Base-by-base conservation (phyloP, 163 green algal genomes). In the Scenedesmus sp. region DNA sequence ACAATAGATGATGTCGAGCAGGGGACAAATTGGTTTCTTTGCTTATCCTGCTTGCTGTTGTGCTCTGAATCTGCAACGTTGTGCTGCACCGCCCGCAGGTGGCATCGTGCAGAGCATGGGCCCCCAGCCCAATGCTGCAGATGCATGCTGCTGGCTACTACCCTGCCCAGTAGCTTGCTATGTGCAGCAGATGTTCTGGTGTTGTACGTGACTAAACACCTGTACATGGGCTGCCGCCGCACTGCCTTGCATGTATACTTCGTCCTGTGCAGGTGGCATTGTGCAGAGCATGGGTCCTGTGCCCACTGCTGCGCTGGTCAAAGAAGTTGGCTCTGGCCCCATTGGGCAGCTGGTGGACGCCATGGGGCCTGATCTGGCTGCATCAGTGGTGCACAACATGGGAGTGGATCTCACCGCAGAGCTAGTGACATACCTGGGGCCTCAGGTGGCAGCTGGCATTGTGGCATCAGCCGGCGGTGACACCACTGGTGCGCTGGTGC, bases 331-430 rank as follows among this genome's bases (percentile, higher is more conserved):
- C n/a, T 66, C 67, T 13, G 57, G 16, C 26, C 23, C 73, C 2
- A 89, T 89, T 12, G 86, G 85, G 9, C 20, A 84, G 8, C 88
- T 94, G 74, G 87, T 93, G 23, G 64, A 0, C 5, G 90, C 87
- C 1, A 91, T 94, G 92, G 90, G 92, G 0, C 86, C 90, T 6
- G 87, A 90, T 3, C 83, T 88, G n/a, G 91, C 90, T 60, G 86
- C 82, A 8, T 20, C 23, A 12, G 88, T 94, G 10, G 83, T 92
- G 15, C 54, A 82, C 54, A n/a, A 55, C 12, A 91, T 93, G 85
- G 84, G 90, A 23, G 74, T 85, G 2, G 84, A 91, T n/a, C 76
- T 93, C 10, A 93, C 90, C 34, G 76, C 64, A 6, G 67, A 91
- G 13, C 59, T 93, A 0, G 90, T 91, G 20, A 7, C 46, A 2